Evolutionary conservation across 305 asterid genomes (phyloP), one percentile per base, ranked within the genome.

Genomic region (Fraxinus baroniana): DNA sequence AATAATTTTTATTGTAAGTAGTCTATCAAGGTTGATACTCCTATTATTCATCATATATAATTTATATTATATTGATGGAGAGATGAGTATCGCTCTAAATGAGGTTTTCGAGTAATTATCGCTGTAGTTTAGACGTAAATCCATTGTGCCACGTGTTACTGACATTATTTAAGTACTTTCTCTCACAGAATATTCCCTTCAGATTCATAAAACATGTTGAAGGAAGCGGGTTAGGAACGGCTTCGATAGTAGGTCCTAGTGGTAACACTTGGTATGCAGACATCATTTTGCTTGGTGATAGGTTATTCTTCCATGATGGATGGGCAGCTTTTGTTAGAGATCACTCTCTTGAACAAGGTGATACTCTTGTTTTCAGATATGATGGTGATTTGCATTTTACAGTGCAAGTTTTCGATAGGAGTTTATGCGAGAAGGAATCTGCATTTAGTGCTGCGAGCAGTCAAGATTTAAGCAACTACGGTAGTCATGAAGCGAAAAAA

Each of bases 271-370:
- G 98, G 98, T 86, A 84, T 72, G 92, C 83, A 32, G 85, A 86
- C 74, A 81, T 94, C 79, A 81, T 86, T 83, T 87, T 81, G 82
- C 86, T 76, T 62, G 91, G 85, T 49, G 92, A 82, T 30, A 92
- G 91, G 74, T 84, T 91, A 78, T 88, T 88, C 88, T 84, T 95
- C 81, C 77, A 72, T 41, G 92, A 89, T 81, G 98, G 97, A 44
- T 95, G 98, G 98, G 86, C 68, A 35, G 86, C 88, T 71, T 95
- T 95, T 85, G 95, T 90, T 83, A 83, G 84, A 77, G 98, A 95
- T 85, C 97, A 95, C 92, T 85, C 79, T 81, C 91, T 94, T 44
- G 97, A 88, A 79, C 84, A 41, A 71, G 97, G 98, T 36, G 98
- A 95, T 85, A 86, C 93, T 36, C 77, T 95, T 85, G 93, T 93